A percentile compares a stretch with the other conserved stretches of the same genome.
These are phyloP conservation scores for Bondarzewia mesenterica DNA, from an alignment of 1,284 basidiomycete species.

Conservation along the genomic window DNA sequence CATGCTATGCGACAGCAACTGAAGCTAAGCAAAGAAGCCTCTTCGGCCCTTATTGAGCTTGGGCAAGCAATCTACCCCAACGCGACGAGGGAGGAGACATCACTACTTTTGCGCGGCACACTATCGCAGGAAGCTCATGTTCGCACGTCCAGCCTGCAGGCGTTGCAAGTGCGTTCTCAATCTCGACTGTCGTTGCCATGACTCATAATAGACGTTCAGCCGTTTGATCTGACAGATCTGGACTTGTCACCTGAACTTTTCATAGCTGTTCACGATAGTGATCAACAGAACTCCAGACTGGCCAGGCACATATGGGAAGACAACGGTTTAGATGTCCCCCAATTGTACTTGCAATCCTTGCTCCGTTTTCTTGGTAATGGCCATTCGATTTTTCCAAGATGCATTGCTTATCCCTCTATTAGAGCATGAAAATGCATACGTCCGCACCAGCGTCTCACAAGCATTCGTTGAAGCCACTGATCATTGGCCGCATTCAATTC, in stretches of 20 bases:
- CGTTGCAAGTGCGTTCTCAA: constrained; percentile 62
- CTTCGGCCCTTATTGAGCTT: constrained; percentile 76
- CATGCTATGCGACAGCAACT: constrained; percentile 75
- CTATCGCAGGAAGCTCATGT: constrained; percentile 88
- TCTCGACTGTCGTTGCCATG: no score
- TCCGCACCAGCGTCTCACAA: constrained; percentile 65
- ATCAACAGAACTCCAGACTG: constrained; percentile 85
- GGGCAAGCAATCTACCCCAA: constrained; percentile 76
- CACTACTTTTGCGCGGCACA: constrained; percentile 64
- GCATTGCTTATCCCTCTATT: background rate
- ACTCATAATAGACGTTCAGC: no score
- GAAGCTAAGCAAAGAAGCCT: constrained; percentile 80
- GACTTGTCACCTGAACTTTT: constrained; percentile 90
- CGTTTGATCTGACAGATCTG: constrained; percentile 90
- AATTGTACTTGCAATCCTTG: constrained; percentile 59
- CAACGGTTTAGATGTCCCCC: constrained; percentile 87
- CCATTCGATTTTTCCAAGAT: background rate
- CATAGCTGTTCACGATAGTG: constrained; percentile 86
- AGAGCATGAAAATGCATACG: constrained; percentile 81
- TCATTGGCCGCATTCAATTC: constrained; percentile 65
- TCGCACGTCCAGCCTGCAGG: constrained; percentile 85
- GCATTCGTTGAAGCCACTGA: constrained; percentile 78
- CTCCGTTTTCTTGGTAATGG: constrained; percentile 64
- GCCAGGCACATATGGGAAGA: constrained; percentile 91
- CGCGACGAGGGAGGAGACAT: constrained; percentile 57